Percentiles rank a stretch among this genome's conserved stretches.
phyloP scores from a whole-genome alignment of 2,329 filamentous ascomycete species.

The Colletotrichum cereale region DNA sequence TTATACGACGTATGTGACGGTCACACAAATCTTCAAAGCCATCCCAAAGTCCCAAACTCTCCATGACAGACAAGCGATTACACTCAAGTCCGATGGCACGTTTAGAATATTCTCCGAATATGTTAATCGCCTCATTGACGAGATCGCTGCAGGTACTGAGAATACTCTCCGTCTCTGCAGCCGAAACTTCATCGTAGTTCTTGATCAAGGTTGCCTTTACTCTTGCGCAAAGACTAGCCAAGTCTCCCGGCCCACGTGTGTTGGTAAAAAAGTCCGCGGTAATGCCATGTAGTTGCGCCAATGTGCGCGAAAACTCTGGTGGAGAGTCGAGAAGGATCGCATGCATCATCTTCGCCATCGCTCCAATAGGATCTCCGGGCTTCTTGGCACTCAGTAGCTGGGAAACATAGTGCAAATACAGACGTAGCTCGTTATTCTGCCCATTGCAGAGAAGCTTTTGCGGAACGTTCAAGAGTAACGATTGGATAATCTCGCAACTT shows the following conservation, averaged over 20 bases:
- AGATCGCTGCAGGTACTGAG: neutral
- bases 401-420: neutral
- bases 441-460: fast-evolving
- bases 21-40: neutral
- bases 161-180: neutral
- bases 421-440: neutral
- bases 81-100: fast-evolving
- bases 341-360: neutral
- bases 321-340: neutral
- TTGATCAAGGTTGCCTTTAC: fast-evolving
- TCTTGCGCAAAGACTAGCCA: fast-evolving
- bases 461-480: neutral
- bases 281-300: neutral
- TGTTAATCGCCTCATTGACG: neutral
- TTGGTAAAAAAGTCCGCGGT: neutral
- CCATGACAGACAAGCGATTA: fast-evolving
- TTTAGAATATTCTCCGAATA: neutral
- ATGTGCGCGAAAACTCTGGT: neutral
- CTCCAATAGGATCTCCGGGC: neutral
- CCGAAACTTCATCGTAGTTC: fast-evolving
- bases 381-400: neutral
- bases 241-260: neutral
- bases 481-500: neutral
- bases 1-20: neutral
- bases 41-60: fast-evolving